phyloP scores from a whole-genome alignment of 2,329 filamentous ascomycete species.

The Alternaria hordeiaustralica region DNA sequence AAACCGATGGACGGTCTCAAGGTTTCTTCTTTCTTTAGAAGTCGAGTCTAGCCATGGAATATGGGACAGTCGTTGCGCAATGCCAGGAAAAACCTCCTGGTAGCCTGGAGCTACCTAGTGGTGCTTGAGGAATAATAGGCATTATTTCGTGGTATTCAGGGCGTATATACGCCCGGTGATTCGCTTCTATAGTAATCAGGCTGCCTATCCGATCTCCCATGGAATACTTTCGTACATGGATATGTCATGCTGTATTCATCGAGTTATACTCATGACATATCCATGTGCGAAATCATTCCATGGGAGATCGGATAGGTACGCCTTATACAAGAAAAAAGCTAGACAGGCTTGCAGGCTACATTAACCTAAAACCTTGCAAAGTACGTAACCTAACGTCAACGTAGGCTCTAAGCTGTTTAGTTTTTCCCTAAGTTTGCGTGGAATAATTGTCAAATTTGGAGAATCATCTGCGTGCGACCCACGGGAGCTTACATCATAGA shows the following conservation, averaged over 20 bases:
- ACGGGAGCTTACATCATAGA: not conserved
- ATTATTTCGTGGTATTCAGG: not conserved
- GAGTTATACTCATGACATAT: too few species aligned
- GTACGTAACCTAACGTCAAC: too few species aligned
- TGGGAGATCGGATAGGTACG: not conserved
- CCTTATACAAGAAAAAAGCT: too few species aligned
- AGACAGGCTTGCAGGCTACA: too few species aligned
- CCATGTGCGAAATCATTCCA: too few species aligned
- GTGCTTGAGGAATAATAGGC: not conserved
- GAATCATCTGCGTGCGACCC: accelerated
- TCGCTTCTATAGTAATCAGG: not conserved
- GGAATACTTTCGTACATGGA: too few species aligned
- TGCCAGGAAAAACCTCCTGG: not conserved
- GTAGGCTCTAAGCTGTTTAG: too few species aligned
- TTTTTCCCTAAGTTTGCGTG: too few species aligned
- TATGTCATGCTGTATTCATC: too few species aligned
- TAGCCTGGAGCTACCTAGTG: not conserved
- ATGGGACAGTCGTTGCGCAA: accelerated
- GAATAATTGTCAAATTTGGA: not conserved
- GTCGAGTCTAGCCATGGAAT: not conserved
- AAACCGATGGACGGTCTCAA: not conserved
- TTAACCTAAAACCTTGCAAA: too few species aligned
- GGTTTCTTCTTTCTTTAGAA: not conserved
- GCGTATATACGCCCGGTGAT: accelerated
- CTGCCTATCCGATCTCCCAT: not conserved